Evolutionary conservation across 441 rosid genomes (phyloP).

Genomic region (Gossypium davidsonii): DNA sequence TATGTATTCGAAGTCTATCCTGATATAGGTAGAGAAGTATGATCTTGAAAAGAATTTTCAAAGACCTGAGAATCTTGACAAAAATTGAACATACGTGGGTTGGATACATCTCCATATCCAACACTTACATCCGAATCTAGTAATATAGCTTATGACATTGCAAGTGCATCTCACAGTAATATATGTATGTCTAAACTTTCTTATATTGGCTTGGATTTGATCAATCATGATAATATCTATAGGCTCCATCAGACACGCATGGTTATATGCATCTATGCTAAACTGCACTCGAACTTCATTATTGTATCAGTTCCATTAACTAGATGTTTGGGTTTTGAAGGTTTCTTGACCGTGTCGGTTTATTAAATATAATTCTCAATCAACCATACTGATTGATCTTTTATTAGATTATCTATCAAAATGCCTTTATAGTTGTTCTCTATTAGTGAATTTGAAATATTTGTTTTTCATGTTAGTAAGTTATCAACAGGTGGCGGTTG

Average conservation of each 20-base stretch:
- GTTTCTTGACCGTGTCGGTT: neutral
- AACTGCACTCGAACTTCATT: neutral
- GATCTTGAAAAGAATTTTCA: neutral
- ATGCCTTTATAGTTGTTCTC: neutral
- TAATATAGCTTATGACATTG: neutral
- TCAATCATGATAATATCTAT: neutral
- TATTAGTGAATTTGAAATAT: neutral
- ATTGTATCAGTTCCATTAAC: neutral
- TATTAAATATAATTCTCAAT: neutral
- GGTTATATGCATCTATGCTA: neutral
- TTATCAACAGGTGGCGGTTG: conserved; percentile 44
- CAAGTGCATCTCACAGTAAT: neutral
- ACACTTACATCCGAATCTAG: neutral
- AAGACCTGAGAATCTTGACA: neutral
- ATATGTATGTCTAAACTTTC: neutral
- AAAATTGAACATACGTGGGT: neutral
- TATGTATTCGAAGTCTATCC: neutral
- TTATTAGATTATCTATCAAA: neutral
- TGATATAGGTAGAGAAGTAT: neutral
- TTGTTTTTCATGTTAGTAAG: neutral
- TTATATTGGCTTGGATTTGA: neutral
- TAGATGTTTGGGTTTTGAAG: neutral
- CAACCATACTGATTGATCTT: neutral
- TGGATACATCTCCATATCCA: neutral
- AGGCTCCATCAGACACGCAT: neutral